Evolutionary conservation across 805 yeast species (phyloP).

Genomic region (Lipomyces orientalis): DNA sequence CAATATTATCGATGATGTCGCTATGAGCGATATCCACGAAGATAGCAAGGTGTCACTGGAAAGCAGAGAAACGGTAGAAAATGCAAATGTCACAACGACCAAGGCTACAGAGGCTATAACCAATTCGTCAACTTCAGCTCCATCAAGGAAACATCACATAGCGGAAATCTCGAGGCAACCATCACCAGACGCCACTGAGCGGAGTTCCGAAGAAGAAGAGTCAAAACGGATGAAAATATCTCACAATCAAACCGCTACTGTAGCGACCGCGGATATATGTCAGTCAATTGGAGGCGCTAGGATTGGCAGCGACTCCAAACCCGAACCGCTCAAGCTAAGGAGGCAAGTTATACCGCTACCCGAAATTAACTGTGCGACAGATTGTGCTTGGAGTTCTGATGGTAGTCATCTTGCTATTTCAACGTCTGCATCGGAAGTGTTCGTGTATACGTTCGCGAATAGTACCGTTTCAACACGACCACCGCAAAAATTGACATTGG

Average conservation of each 20-base stretch:
- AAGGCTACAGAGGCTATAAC: neutral
- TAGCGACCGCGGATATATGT: slow-evolving; percentile 8
- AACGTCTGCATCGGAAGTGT: slow-evolving; percentile 16
- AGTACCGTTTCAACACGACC: neutral
- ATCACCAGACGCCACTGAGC: neutral
- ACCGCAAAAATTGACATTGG: slow-evolving; percentile 8
- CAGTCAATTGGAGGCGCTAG: slow-evolving; percentile 4
- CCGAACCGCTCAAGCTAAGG: neutral
- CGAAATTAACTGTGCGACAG: slow-evolving; percentile 11
- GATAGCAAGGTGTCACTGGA: neutral
- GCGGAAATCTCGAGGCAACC: neutral
- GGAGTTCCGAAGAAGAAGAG: neutral
- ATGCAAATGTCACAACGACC: neutral
- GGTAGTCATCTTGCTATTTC: slow-evolving; percentile 23
- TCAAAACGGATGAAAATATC: slow-evolving; percentile 22
- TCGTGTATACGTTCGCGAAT: slow-evolving; percentile 11
- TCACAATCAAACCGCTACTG: slow-evolving; percentile 14
- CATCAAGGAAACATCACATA: neutral
- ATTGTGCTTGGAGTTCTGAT: slow-evolving; percentile 25
- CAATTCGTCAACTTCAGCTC: neutral
- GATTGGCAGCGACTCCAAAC: neutral
- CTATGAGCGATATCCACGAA: neutral
- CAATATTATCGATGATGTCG: neutral
- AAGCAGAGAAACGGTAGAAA: neutral
- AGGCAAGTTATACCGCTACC: neutral